Evolutionary conservation across 2,329 filamentous ascomycete species (phyloP), one percentile per base, ranked within the genome.

Genomic region (Capronia coronata): DNA sequence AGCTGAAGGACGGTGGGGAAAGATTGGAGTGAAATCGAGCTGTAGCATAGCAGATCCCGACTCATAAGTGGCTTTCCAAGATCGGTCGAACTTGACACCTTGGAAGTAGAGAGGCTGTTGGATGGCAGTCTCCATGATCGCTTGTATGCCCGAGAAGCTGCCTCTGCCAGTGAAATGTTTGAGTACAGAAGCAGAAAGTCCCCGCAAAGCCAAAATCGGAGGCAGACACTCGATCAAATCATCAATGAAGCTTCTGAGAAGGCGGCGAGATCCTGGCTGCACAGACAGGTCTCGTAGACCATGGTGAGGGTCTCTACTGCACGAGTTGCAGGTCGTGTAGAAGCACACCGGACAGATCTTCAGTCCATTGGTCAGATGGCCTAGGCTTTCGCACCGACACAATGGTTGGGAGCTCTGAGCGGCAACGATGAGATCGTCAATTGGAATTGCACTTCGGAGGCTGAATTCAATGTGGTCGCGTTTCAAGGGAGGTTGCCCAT

Each of bases 301-400:
- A 22, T 48, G 34, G n/a, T 56, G 54, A n/a, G 32, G 32, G 22
- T 48, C 39, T 43, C 51, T 38, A 19, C 46, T 51, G 32, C 59
- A 57, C n/a, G 37, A 30, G 14, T 43, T 30, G 51, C 53, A 56
- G 43, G 40, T 42, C 18, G 54, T 57, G 43, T 56, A 50, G 35
- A 54, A 54, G 37, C 58, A 54, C 21, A 45, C 22, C n/a, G 37
- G 38, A 39, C 52, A 54, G 48, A 50, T 43, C 8, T 37, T 41
- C 11, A 49, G 14, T 14, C 34, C 37, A 4, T 61, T 57, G 2
- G 68, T 65, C 1, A 72, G 63, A 0, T 63, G 58, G 2, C 63
- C 64, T 29, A 69, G 67, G 1, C 74, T 72, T 64, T 84, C 82
- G 50, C 82, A 84, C 35, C 65, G 63, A 55, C 82, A 85, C n/a